Percentiles rank a stretch among this genome's conserved stretches.
phyloP scores from a whole-genome alignment of 495 filamentous ascomycete species.

The Aspergillus heteromorphus region DNA sequence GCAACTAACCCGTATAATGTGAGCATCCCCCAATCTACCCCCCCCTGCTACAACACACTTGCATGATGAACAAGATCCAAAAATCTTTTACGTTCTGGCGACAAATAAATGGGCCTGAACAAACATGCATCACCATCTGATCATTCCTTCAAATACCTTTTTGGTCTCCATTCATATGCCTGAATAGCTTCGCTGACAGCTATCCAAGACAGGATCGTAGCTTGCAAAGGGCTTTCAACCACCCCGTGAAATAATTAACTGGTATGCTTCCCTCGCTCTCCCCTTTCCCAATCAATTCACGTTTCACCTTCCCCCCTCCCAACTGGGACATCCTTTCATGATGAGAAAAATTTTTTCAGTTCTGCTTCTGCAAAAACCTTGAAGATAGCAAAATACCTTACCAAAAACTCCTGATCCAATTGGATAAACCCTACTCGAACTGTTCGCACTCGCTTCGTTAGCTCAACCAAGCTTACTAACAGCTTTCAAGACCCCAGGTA shows the following conservation, averaged over 20 bases:
- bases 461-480: constrained; percentile 16
- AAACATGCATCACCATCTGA: constrained; percentile 99
- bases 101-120: constrained; percentile 78
- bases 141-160: constrained; percentile 18
- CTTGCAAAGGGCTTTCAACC: not conserved
- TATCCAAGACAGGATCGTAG: constrained; percentile 1
- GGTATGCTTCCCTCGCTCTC: constrained; percentile 12
- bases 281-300: not conserved
- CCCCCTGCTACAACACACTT: constrained; percentile 17
- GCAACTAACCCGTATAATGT: constrained; percentile 21
- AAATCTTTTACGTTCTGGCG: constrained; percentile 59
- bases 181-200: constrained; percentile 9
- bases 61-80: constrained; percentile 59
- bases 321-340: constrained; percentile 41
- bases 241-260: constrained; percentile 4
- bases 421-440: constrained; percentile 4
- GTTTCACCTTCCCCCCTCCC: not conserved
- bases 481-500: constrained; percentile 18
- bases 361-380: constrained; percentile 87
- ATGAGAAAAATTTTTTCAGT: constrained; percentile 81
- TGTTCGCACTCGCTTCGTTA: constrained; percentile 6
- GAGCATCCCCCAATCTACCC: constrained; percentile 18
- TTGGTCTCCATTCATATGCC: constrained; percentile 1
- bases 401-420: constrained; percentile 61
- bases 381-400: constrained; percentile 74